Conservation (phyloP, 495 filamentous ascomycete genomes). For the Penicillium salamii region DNA sequence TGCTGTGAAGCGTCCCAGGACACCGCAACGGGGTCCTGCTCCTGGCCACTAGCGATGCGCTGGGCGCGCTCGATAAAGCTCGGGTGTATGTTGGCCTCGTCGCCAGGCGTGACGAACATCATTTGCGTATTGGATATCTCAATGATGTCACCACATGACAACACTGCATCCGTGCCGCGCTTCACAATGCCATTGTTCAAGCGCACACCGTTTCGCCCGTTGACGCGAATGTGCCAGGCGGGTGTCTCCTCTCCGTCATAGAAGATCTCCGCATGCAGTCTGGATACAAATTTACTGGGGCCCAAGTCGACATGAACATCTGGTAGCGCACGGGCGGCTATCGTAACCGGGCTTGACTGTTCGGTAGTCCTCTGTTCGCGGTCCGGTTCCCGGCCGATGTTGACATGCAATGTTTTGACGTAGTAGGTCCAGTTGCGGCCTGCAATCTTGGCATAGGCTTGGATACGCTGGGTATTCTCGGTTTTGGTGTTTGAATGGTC, state of each 20-base stretch:
- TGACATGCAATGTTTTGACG: conserved; percentile 72
- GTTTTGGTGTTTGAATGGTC: conserved; percentile 74
- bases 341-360: conserved; percentile 44
- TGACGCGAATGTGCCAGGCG: conserved; percentile 78
- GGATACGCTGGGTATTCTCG: conserved; percentile 67
- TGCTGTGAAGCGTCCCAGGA: conserved; percentile 41
- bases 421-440: conserved; percentile 95
- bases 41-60: conserved; percentile 45
- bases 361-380: conserved; percentile 42
- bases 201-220: conserved; percentile 86
- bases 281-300: conserved; percentile 86
- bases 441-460: conserved; percentile 91
- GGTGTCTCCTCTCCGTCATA: conserved; percentile 63
- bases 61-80: conserved; percentile 51
- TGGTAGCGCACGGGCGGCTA: conserved; percentile 42
- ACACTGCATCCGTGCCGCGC: conserved; percentile 57
- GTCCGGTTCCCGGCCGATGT: conserved; percentile 81
- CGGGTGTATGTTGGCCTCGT: conserved; percentile 56
- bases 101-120: conserved; percentile 89
- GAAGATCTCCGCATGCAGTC: conserved; percentile 80
- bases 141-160: conserved; percentile 83
- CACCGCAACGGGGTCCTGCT: conserved; percentile 26
- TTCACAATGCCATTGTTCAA: conserved; percentile 70
- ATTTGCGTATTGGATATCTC: conserved; percentile 91
- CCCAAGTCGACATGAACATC: conserved; percentile 88